Conservation (phyloP, 306 rosid species). For the Mucuna pruriens region DNA sequence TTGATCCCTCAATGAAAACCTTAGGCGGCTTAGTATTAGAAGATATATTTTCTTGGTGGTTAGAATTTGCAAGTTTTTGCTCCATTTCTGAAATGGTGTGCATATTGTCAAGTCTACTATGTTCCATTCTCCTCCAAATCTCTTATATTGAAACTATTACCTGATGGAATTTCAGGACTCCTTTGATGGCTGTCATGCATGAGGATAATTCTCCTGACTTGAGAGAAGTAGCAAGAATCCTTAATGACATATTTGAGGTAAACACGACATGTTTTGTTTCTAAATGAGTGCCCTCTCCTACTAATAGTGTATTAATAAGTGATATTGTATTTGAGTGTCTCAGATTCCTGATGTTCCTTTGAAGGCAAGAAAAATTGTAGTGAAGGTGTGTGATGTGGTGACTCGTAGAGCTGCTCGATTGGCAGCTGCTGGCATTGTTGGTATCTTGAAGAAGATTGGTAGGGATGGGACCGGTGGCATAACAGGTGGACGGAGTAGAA, state of each 20-base stretch:
- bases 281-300: not conserved
- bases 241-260: slow-evolving; percentile 75
- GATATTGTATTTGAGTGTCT: slow-evolving; percentile 31
- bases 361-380: slow-evolving; percentile 73
- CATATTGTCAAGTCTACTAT: not conserved
- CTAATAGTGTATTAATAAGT: slow-evolving; percentile 9
- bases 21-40: not conserved
- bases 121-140: slow-evolving; percentile 14
- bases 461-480: slow-evolving; percentile 87
- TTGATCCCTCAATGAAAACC: not conserved
- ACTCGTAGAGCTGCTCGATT: slow-evolving; percentile 86
- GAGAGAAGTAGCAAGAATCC: slow-evolving; percentile 65
- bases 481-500: slow-evolving; percentile 74
- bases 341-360: slow-evolving; percentile 76
- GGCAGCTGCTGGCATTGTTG: slow-evolving; percentile 91
- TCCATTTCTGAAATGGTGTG: not conserved
- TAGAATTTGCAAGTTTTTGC: not conserved
- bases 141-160: not conserved
- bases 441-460: slow-evolving; percentile 92
- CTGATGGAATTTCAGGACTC: slow-evolving; percentile 64
- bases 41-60: slow-evolving; percentile 10
- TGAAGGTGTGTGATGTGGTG: slow-evolving; percentile 79
- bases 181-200: slow-evolving; percentile 84
- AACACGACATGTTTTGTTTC: not conserved
- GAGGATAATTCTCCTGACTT: slow-evolving; percentile 83